Base-by-base conservation (phyloP, 768 basidiomycete genomes). In the Porpolomopsis calyptriformis region DNA sequence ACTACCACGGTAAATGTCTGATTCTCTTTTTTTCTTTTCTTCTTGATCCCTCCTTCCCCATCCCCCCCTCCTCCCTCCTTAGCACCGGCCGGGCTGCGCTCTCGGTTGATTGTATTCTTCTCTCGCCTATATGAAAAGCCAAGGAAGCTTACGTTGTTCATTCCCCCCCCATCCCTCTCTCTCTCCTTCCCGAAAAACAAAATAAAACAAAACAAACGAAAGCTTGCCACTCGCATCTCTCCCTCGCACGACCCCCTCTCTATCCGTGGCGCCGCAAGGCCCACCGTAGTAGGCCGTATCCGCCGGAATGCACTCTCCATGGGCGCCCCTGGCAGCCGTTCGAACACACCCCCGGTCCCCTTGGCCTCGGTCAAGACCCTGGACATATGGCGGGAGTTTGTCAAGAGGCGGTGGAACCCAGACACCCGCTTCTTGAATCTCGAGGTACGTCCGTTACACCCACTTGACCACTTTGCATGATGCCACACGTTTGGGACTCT, bases 381-480 rank as follows among this genome's bases (percentile, higher is more conserved):
- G 22, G 81, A 85, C 47, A 61, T 76, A n/a, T 88, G 86, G 85
- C 72, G 73, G 55, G 75, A 83, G 54, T 73, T 90, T 54, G 80
- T 92, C 31, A 64, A 77, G 50, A 77, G 69, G 49, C 73, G 89
- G 42, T 92, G 78, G 72, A 80, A 86, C 61, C 59, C 78, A 1
- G 77, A 85, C 40, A 58, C 66, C 2, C 76, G 72, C 53, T 87
- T 81, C 59, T 69, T 92, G 33, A 86, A 92, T 59, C 77, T 92
- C 44, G 85, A 88, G 70, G 89, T 88, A 60, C 63, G 85, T 66
- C 20, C 1, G 22, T 43, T 25, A 9, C 40, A 16, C 42, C 40
- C 49, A 16, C 29, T 10, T 41, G 36, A 7, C 27, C 38, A 16
- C 10, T 18, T 45, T 39, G 16, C 16, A 40, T 47, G n/a, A n/a